Conservation (phyloP, 495 filamentous ascomycete species). For the Daldinia grandis region DNA sequence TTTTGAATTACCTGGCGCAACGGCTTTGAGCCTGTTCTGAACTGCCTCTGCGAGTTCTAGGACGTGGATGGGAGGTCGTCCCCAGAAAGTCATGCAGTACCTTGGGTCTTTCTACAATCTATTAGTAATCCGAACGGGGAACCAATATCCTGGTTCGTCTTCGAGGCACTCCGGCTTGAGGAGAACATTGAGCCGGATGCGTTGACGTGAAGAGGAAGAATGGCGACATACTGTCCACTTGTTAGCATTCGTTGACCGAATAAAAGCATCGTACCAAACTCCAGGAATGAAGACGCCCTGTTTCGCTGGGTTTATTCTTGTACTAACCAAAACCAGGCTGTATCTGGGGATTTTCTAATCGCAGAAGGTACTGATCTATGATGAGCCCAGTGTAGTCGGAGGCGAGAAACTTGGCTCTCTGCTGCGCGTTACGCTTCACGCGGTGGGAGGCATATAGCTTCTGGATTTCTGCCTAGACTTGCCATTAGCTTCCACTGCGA, state of each 20-base stretch:
- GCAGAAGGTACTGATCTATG: constrained; percentile 77
- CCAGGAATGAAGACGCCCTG: not conserved
- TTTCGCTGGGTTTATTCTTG: not conserved
- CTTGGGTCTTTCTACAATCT: constrained; percentile 65
- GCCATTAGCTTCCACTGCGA: constrained; percentile 21
- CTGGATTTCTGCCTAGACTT: constrained; percentile 71
- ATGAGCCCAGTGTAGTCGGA: constrained; percentile 73
- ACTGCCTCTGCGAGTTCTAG: constrained; percentile 69
- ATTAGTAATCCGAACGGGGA: constrained; percentile 6
- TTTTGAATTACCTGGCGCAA: constrained; percentile 68
- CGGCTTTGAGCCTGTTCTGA: constrained; percentile 68
- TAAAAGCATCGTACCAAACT: not conserved
- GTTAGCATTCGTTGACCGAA: constrained; percentile 7
- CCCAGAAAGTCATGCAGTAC: constrained; percentile 88
- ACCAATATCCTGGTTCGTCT: constrained; percentile 8
- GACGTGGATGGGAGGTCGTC: constrained; percentile 77
- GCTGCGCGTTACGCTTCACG: constrained; percentile 72
- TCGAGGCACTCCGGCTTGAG: not conserved
- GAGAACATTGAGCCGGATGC: not conserved
- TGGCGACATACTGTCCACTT: constrained; percentile 26
- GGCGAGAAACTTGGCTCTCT: constrained; percentile 71
- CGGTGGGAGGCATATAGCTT: constrained; percentile 76
- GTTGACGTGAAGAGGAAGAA: not conserved
- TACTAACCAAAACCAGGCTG: constrained; percentile 65
- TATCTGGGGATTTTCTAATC: constrained; percentile 65